These are phyloP conservation scores for Penicillium fimorum DNA, from an alignment of 495 filamentous ascomycete species.

Conservation along the genomic window DNA sequence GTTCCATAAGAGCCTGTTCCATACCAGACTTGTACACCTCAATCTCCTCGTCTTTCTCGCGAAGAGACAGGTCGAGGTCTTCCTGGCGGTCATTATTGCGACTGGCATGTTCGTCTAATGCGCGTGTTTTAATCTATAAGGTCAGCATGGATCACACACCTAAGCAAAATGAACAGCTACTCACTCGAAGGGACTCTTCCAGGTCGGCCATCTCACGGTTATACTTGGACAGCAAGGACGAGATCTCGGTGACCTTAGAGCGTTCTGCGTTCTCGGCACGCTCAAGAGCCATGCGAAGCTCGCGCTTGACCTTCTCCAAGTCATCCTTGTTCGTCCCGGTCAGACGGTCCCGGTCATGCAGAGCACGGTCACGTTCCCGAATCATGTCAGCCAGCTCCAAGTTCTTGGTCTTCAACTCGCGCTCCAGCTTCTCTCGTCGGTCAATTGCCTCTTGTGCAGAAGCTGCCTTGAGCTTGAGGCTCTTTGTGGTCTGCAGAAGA, in stretches of 20 bases:
- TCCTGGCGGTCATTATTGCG: constrained; percentile 77
- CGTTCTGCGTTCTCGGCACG: constrained; percentile 91
- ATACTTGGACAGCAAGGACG: constrained; percentile 89
- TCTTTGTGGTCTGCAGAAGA: constrained; percentile 90
- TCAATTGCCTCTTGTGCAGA: constrained; percentile 98
- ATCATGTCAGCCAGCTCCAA: constrained; percentile 98
- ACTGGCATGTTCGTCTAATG: constrained; percentile 77
- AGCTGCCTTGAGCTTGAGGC: constrained; percentile 90
- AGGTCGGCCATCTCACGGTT: constrained; percentile 96
- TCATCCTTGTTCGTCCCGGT: constrained; percentile 88
- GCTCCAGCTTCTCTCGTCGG: constrained; percentile 86
- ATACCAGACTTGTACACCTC: constrained; percentile 96
- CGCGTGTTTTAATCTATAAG: constrained; percentile 69
- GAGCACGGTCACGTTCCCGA: constrained; percentile 88
- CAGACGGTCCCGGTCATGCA: constrained; percentile 85
- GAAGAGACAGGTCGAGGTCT: constrained; percentile 78
- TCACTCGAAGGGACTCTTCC: constrained; percentile 79
- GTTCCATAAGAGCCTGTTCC: constrained; percentile 88
- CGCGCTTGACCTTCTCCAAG: constrained; percentile 93
- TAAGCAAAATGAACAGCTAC: constrained; percentile 12
- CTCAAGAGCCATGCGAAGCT: constrained; percentile 88
- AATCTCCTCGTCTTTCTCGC: constrained; percentile 94
- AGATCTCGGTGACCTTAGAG: constrained; percentile 89
- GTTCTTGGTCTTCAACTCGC: constrained; percentile 98
- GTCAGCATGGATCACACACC: constrained; percentile 21